These are phyloP conservation scores for Lolium perenne DNA, from an alignment of 176 grass and related monocot genomes.

Conservation along the genomic window DNA sequence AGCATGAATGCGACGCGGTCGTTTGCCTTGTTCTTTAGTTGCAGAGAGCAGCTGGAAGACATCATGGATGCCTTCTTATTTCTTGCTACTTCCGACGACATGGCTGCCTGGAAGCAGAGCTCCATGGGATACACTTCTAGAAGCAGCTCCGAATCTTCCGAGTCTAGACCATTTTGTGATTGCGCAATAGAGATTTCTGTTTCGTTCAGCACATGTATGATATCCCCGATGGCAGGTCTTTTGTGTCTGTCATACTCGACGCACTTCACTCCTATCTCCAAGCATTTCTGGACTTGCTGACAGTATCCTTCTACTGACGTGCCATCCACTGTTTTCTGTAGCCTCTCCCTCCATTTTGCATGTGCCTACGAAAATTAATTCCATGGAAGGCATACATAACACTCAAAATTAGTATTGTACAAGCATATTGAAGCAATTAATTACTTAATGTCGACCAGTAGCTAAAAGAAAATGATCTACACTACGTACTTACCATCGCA, in stretches of 20 bases:
- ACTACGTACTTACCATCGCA: no score
- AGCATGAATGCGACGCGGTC: neutral
- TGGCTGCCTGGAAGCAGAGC: neutral
- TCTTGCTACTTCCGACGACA: neutral
- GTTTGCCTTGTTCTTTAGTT: neutral
- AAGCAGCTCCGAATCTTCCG: neutral
- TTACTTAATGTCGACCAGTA: no score
- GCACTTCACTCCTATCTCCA: neutral
- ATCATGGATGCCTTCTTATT: neutral
- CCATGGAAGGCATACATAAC: neutral
- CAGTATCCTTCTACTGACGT: neutral
- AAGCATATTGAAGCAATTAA: no score
- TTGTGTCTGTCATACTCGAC: neutral
- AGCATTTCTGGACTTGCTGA: neutral
- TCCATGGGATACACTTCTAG: neutral
- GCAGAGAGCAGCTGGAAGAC: neutral
- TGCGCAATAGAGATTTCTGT: neutral
- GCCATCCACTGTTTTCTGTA: neutral
- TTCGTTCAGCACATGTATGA: neutral
- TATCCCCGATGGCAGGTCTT: neutral
- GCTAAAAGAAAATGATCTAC: no score
- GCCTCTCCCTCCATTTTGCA: constrained; percentile 5
- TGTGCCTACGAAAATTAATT: neutral
- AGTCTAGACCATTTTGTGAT: neutral
- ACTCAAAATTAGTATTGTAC: neutral